Evolutionary conservation across 768 basidiomycete species (phyloP), one percentile per base, ranked within the genome.

Genomic region (Infundibulicybe gibba): DNA sequence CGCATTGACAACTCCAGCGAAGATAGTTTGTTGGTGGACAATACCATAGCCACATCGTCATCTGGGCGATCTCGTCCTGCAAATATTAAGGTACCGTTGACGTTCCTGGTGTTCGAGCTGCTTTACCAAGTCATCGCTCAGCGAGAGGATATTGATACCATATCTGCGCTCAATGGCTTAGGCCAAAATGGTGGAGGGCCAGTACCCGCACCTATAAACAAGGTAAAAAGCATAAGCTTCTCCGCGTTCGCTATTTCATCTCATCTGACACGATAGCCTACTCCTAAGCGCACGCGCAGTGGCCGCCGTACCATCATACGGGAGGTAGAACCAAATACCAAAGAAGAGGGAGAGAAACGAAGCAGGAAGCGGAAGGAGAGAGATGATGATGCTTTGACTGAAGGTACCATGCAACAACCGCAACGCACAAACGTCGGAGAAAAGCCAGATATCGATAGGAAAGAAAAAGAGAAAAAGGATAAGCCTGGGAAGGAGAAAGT

Each of bases 331-430:
- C 46, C 39, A 41, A 35, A 49, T n/a, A 19, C 48, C 25, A 60
- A 61, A 40, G 65, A 69, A 19, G 55, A 51, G 38, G 67, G 63
- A 44, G 64, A 67, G 48, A 72, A 67, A 48, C 59, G 68, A 49
- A 65, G 68, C 30, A 66, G 67, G 45, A 72, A 72, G 51, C 55
- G 74, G 45, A 77, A 76, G 55, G 67, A 64, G 39, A 63, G 70
- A 48, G 75, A 75, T 3, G 75, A 74, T 15, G 71, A 72, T 20
- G 21, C 54, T 4, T 60, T 58, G 16, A 46, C 52, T 42, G 17
- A 49, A 44, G 4, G 44, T 32, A 15, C 57, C 54, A 47, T 30
- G 49, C 40, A 49, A 41, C 19, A 19, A 40, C 11, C 43, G 20
- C 25, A 32, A 40, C 48, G 31, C 51, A 48, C 25, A 50, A 40